Percentiles rank a stretch among this genome's conserved stretches.
Evolutionary conservation across 805 yeast genomes (phyloP).

Genomic region (Crinitomyces ghanaensis): DNA sequence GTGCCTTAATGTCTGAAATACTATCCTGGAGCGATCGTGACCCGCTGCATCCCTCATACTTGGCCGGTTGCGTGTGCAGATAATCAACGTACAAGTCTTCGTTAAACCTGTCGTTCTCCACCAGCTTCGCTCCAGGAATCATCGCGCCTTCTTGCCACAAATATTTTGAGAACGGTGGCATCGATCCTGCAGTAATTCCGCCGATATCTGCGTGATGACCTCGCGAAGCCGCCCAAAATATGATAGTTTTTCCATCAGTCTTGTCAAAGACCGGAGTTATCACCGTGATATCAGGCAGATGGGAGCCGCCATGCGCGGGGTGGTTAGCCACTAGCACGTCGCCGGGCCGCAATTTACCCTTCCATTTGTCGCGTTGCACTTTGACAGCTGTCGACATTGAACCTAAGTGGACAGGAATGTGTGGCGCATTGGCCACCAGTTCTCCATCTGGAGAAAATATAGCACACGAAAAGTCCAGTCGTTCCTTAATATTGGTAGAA

Average conservation of each 20-base stretch:
- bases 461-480: constrained; percentile 79
- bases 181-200: constrained; percentile 81
- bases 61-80: constrained; percentile 63
- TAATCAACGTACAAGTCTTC: constrained; percentile 53
- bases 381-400: constrained; percentile 75
- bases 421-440: constrained; percentile 80
- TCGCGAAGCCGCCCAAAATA: constrained; percentile 85
- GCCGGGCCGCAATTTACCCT: constrained; percentile 51
- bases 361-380: constrained; percentile 55
- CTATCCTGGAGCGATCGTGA: constrained; percentile 77
- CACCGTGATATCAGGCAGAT: constrained; percentile 83
- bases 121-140: constrained; percentile 66
- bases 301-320: constrained; percentile 80
- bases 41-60: constrained; percentile 80
- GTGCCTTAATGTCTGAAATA: constrained; percentile 74
- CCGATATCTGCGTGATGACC: constrained; percentile 98
- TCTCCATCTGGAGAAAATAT: constrained; percentile 67
- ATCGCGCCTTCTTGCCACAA: constrained; percentile 88
- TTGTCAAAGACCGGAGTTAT: constrained; percentile 78
- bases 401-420: constrained; percentile 77
- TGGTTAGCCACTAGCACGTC: constrained; percentile 72
- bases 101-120: constrained; percentile 61
- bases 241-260: constrained; percentile 36
- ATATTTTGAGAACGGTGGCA: constrained; percentile 85
- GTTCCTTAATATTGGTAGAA: constrained; percentile 72